These are phyloP conservation scores for Dothideomycetes sp. DNA, from an alignment of 2,329 filamentous ascomycete species.

Conservation along the genomic window DNA sequence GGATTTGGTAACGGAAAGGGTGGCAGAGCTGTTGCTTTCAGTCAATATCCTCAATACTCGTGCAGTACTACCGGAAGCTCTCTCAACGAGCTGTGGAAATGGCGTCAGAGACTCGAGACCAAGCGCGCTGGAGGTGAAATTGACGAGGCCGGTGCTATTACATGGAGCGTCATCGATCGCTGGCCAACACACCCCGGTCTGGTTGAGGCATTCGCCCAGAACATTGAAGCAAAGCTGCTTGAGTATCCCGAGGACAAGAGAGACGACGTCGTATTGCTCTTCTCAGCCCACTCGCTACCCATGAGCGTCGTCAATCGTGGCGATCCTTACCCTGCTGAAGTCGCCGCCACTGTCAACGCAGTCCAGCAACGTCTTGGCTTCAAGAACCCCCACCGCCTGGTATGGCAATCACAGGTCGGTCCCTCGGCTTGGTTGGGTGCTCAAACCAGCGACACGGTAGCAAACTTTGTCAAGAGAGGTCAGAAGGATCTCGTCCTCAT, in stretches of 20 bases:
- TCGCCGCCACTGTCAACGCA: slow-evolving; percentile 88
- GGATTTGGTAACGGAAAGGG: slow-evolving; percentile 84
- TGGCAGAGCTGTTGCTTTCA: slow-evolving; percentile 92
- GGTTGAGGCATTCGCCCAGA: slow-evolving; percentile 83
- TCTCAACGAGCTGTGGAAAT: slow-evolving; percentile 96
- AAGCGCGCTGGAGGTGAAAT: slow-evolving; percentile 49
- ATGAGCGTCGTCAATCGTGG: slow-evolving; percentile 97
- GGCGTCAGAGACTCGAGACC: slow-evolving; percentile 79
- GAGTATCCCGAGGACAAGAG: slow-evolving; percentile 77
- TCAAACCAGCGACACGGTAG: slow-evolving; percentile 81
- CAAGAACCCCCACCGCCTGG: slow-evolving; percentile 83
- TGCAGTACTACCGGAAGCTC: slow-evolving; percentile 96
- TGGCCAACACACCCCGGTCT: slow-evolving; percentile 91
- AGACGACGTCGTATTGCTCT: slow-evolving; percentile 74
- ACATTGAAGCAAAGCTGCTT: slow-evolving; percentile 75
- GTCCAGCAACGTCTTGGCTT: slow-evolving; percentile 90
- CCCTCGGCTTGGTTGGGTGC: slow-evolving; percentile 92
- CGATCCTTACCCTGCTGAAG: slow-evolving; percentile 90
- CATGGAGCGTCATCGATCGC: slow-evolving; percentile 95
- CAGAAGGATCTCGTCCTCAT: slow-evolving; percentile 86
- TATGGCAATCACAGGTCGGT: slow-evolving; percentile 97
- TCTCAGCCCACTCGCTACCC: slow-evolving; percentile 89
- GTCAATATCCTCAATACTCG: slow-evolving; percentile 96
- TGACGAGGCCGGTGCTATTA: slow-evolving; percentile 58
- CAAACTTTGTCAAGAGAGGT: slow-evolving; percentile 80